Evolutionary conservation across 306 rosid genomes (phyloP).

Genomic region (Mucuna pruriens): DNA sequence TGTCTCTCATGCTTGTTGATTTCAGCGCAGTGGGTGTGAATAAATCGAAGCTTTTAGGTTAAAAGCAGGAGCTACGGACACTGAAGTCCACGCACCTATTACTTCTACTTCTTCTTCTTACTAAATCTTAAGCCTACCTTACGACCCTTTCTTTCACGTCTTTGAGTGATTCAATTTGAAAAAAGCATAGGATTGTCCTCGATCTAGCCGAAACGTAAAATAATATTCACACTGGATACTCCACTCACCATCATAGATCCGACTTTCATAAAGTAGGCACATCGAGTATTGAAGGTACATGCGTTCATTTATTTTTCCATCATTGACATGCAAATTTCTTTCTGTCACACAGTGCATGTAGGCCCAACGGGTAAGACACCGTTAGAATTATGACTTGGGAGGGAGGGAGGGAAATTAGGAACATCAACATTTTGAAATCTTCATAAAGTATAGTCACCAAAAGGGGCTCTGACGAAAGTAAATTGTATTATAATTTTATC

Average conservation of each 20-base stretch:
- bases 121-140: slow-evolving; percentile 15
- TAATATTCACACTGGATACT: slow-evolving; percentile 36
- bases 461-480: background rate
- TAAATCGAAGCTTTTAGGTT: slow-evolving; percentile 75
- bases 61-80: slow-evolving; percentile 68
- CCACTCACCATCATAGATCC: slow-evolving; percentile 31
- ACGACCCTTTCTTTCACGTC: background rate
- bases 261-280: slow-evolving; percentile 48
- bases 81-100: slow-evolving; percentile 90
- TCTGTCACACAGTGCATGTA: slow-evolving; percentile 44
- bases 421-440: slow-evolving; percentile 47
- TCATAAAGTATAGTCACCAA: slow-evolving; percentile 23
- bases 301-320: slow-evolving; percentile 45
- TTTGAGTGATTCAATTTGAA: slow-evolving; percentile 31
- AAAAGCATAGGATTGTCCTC: slow-evolving; percentile 6
- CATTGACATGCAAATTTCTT: slow-evolving; percentile 56
- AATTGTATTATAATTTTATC: too few species aligned
- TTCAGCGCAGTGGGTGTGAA: slow-evolving; percentile 14
- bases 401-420: slow-evolving; percentile 51
- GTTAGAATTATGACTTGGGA: slow-evolving; percentile 27
- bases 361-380: slow-evolving; percentile 40
- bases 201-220: slow-evolving; percentile 33
- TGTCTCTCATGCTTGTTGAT: slow-evolving; percentile 45
- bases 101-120: slow-evolving; percentile 41
- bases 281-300: slow-evolving; percentile 43